These are phyloP conservation scores for Amylocystis lapponica DNA, from an alignment of 768 basidiomycete genomes.

Conservation along the genomic window DNA sequence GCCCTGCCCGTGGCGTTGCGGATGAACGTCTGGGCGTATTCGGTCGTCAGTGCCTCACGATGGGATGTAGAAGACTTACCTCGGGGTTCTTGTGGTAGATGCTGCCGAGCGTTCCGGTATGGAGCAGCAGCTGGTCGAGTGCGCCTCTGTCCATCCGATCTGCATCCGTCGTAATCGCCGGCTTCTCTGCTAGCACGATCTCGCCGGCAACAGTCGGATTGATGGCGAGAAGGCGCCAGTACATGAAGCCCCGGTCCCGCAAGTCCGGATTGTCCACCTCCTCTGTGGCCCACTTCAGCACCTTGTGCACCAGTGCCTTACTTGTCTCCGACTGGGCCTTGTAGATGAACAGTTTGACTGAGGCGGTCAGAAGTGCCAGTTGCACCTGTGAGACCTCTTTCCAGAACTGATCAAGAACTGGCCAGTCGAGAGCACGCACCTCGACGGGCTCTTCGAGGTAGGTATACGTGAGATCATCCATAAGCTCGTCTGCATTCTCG, in stretches of 20 bases:
- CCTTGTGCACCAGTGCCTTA: constrained; percentile 89
- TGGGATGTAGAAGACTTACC: constrained; percentile 31
- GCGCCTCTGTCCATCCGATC: constrained; percentile 97
- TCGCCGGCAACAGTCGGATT: constrained; percentile 85
- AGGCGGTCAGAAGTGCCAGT: constrained; percentile 87
- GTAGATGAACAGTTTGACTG: constrained; percentile 94
- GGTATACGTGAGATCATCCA: constrained; percentile 85
- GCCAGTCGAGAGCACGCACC: constrained; percentile 43
- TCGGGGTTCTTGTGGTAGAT: constrained; percentile 99
- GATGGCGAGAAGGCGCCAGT: constrained; percentile 95
- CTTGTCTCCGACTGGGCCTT: constrained; percentile 77
- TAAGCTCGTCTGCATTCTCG: constrained; percentile 90
- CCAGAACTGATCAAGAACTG: too few species aligned
- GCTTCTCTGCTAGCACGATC: constrained; percentile 90
- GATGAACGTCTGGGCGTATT: constrained; percentile 73
- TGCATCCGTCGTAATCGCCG: constrained; percentile 95
- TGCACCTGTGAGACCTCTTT: constrained; percentile 68
- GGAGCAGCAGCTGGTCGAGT: constrained; percentile 88
- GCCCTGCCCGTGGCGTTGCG: constrained; percentile 82
- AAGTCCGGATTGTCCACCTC: constrained; percentile 98
- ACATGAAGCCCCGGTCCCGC: constrained; percentile 97
- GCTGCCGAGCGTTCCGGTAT: constrained; percentile 90
- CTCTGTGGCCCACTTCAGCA: constrained; percentile 95
- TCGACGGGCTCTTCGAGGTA: constrained; percentile 94
- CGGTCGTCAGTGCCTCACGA: not conserved